A percentile compares a stretch with the other conserved stretches of the same genome.
Evolutionary conservation across 768 basidiomycete genomes (phyloP).

Genomic region (Amanita subjunquillea): DNA sequence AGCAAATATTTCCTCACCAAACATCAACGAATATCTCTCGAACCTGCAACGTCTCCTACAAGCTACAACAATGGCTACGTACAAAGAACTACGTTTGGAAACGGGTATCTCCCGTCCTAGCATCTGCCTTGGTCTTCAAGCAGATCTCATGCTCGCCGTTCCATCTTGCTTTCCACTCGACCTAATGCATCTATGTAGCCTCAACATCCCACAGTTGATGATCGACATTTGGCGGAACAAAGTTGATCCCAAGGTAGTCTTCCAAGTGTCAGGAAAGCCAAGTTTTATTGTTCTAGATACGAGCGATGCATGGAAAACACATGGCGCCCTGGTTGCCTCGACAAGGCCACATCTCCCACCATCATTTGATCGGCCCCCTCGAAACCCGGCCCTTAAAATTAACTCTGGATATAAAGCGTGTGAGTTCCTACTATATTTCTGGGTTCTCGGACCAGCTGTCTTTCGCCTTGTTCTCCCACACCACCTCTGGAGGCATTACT

Average conservation of each 20-base stretch:
- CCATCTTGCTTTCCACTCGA: conserved; percentile 4
- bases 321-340: conserved; percentile 6
- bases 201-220: conserved; percentile 1
- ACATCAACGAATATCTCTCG: no score
- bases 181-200: conserved; percentile 1
- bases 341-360: conserved; percentile 5
- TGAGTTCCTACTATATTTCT: conserved; percentile 18
- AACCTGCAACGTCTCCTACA: no score
- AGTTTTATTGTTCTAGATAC: background rate
- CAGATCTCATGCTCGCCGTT: background rate
- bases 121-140: background rate
- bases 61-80: no score
- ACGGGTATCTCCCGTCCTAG: background rate
- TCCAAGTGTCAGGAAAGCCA: background rate
- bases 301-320: background rate
- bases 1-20: no score
- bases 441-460: conserved; percentile 16
- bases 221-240: conserved; percentile 4
- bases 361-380: conserved; percentile 18
- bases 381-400: conserved; percentile 21
- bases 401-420: conserved; percentile 20
- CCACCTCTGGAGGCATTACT: conserved; percentile 10
- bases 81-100: no score
- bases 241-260: background rate
- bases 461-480: conserved; percentile 8